A percentile compares a stretch with the other conserved stretches of the same genome.
Conservation (phyloP, 2,329 filamentous ascomycete species). For the Colletotrichum cuscutae region DNA sequence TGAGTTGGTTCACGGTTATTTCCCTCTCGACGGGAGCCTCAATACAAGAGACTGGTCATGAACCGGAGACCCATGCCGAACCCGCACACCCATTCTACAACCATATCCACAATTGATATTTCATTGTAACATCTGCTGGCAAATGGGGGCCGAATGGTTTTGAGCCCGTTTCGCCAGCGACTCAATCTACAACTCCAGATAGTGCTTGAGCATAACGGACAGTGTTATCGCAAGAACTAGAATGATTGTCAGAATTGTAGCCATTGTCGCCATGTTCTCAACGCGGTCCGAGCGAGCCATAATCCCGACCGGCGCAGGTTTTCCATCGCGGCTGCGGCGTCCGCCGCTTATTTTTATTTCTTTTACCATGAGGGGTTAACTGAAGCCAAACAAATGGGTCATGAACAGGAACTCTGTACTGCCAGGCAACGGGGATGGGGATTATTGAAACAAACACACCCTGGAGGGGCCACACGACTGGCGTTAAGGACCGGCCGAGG, state of each 20-base stretch:
- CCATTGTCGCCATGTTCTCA: constrained; percentile 5
- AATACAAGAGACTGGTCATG: neutral
- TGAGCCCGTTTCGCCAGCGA: neutral
- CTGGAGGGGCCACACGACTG: constrained; percentile 18
- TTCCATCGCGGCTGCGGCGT: constrained; percentile 32
- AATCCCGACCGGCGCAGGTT: neutral
- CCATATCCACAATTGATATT: constrained; percentile 23
- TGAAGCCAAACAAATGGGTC: constrained; percentile 20
- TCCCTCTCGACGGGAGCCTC: constrained; percentile 4
- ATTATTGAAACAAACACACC: constrained; percentile 22
- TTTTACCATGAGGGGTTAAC: constrained; percentile 24
- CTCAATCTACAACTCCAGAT: neutral
- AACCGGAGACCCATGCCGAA: constrained; percentile 23
- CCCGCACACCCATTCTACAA: constrained; percentile 17
- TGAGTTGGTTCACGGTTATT: neutral
- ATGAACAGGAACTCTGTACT: constrained; percentile 9
- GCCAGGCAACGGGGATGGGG: constrained; percentile 19
- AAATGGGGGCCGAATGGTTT: neutral
- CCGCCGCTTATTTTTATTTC: neutral
- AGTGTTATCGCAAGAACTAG: neutral
- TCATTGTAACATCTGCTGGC: neutral
- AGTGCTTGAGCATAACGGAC: neutral
- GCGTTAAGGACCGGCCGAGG: constrained; percentile 25
- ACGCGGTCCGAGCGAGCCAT: constrained; percentile 25
- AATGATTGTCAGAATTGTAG: neutral